Evolutionary conservation across 345 rosid genomes (phyloP).

Genomic region (Excoecaria agallocha): DNA sequence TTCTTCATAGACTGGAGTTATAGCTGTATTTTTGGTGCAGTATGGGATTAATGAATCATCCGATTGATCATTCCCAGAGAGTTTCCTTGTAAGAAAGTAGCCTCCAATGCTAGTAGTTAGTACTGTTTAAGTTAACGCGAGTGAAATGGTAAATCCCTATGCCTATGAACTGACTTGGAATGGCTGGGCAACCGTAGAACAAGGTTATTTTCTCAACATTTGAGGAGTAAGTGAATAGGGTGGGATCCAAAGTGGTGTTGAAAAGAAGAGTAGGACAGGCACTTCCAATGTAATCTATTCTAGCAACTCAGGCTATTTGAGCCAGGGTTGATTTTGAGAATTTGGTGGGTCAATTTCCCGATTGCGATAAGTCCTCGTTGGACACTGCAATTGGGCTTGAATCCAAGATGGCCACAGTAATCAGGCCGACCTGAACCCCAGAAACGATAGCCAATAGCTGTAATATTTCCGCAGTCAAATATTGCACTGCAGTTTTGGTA

Average conservation of each 20-base stretch:
- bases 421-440: constrained; percentile 25
- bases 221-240: not conserved
- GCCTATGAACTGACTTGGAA: not conserved
- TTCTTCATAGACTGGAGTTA: constrained; percentile 1
- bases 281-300: constrained; percentile 23
- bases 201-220: constrained; percentile 13
- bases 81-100: constrained; percentile 15
- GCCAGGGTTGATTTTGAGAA: constrained; percentile 11
- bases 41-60: not conserved
- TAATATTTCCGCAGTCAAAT: constrained; percentile 27
- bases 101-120: constrained; percentile 8
- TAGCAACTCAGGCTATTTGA: constrained; percentile 20
- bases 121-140: not conserved
- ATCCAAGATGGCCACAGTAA: constrained; percentile 32
- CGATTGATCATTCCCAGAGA: not conserved
- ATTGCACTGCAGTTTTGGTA: constrained; percentile 20
- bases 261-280: constrained; percentile 14
- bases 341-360: constrained; percentile 16
- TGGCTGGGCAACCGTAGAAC: constrained; percentile 26
- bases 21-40: constrained; percentile 22
- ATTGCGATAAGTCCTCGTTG: constrained; percentile 27
- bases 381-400: constrained; percentile 24
- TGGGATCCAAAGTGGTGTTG: constrained; percentile 9
- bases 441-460: constrained; percentile 32
- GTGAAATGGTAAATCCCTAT: not conserved